Base-by-base conservation (phyloP, 345 rosid genomes). In the Combretum micranthum region DNA sequence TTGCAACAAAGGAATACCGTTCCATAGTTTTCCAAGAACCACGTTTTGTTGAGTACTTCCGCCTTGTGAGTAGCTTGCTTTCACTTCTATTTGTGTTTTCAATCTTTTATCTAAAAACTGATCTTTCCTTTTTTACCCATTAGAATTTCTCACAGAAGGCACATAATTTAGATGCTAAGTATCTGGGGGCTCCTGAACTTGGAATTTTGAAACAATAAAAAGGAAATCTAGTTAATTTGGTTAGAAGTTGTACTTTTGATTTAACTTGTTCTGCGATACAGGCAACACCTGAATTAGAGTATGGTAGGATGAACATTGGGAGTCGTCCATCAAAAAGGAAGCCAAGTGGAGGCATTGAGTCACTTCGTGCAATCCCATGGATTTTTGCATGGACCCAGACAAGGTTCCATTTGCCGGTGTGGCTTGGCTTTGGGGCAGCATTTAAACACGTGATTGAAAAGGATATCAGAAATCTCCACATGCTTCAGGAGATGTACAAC, bases 381-480 rank as follows among this genome's bases (percentile, higher is more conserved):
- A 89, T 93, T 68, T 93, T 93, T 72, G 99, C 97, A 1, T 93
- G 99, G 99, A 89, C 99, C 16, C 97, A 93, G 70, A 89, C 97
- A 4, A 87, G 99, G 71, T 93, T 93, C 58, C 97, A 89, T 67
- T 80, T 93, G 26, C 99, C 97, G 0, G 96, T 89, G 13, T 89
- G 99, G 99, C 96, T 93, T 55, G 99, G 99, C 53, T 87, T 89
- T 55, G 89, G 99, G 57, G 81, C 79, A 2, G 97, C 97, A 45
- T 93, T 93, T 65, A 87, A 59, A 61, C 79, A 77, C 5, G 77
- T 78, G 43, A 87, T 87, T 55, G 62, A 79, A 68, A 93, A 89
- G 63, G 90, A 89, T 61, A 37, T 44, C 10, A 89, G 71, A 75
- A 84, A 92, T 69, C 90, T 92, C 50, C 83, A 79, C 52, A 80